These are phyloP conservation scores for Solanum tarapatanum DNA, from an alignment of 257 asterid species.

Conservation along the genomic window DNA sequence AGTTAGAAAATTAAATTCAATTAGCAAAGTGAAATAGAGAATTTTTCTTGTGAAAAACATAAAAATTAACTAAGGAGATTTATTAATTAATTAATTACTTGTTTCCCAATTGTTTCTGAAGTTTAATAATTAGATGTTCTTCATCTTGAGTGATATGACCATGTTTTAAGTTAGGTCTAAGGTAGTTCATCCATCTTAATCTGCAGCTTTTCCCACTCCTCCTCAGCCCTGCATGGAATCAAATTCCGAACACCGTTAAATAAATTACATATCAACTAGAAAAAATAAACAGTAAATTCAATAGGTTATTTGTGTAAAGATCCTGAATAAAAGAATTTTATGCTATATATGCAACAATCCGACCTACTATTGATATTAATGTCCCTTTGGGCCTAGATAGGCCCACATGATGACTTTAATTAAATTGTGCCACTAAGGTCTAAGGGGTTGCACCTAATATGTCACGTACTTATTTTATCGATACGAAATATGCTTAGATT, in stretches of 20 bases:
- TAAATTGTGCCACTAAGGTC: not conserved
- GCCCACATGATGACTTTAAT: not conserved
- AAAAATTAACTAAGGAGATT: not conserved
- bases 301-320: not conserved
- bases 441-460: not conserved
- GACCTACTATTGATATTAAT: not conserved
- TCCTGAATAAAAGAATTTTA: not conserved
- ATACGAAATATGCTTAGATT: not conserved
- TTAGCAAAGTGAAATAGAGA: not conserved
- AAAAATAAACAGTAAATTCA: not conserved
- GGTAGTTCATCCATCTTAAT: conserved; percentile 73
- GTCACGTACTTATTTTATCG: no score
- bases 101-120: conserved; percentile 63
- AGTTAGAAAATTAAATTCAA: not conserved
- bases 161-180: conserved; percentile 57
- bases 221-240: conserved; percentile 28
- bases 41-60: not conserved
- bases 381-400: not conserved
- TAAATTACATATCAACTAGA: not conserved
- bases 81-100: conserved; percentile 19
- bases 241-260: not conserved
- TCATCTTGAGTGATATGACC: conserved; percentile 47
- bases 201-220: conserved; percentile 77
- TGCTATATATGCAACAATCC: not conserved
- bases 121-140: conserved; percentile 32